These are phyloP conservation scores for Naganishia vishniacii DNA, from an alignment of 768 basidiomycete genomes.

Conservation along the genomic window DNA sequence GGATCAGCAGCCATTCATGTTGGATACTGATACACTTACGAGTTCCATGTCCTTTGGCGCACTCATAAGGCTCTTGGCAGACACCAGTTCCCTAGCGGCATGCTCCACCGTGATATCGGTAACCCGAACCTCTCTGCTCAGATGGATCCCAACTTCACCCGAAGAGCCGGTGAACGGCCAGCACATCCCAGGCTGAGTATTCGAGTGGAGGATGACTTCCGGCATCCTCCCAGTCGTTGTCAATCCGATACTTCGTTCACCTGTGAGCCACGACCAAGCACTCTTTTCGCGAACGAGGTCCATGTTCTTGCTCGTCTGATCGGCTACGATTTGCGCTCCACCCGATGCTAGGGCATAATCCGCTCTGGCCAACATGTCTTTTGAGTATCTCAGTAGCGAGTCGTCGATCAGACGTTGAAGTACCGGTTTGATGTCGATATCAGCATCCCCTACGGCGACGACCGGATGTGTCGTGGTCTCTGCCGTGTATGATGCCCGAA, in stretches of 20 bases:
- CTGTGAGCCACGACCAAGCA: slow-evolving; percentile 53
- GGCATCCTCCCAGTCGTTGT: slow-evolving; percentile 67
- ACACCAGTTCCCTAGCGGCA: slow-evolving; percentile 71
- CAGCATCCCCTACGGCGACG: slow-evolving; percentile 55
- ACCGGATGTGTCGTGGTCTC: background rate
- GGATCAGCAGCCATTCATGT: background rate
- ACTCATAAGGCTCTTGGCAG: slow-evolving; percentile 60
- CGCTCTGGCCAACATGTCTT: slow-evolving; percentile 71
- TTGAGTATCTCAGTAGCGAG: slow-evolving; percentile 63
- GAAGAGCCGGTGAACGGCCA: slow-evolving; percentile 80
- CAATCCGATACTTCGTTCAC: slow-evolving; percentile 51
- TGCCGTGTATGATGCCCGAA: slow-evolving; percentile 50
- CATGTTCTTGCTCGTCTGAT: slow-evolving; percentile 73
- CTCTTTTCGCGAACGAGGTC: slow-evolving; percentile 53
- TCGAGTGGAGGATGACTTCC: slow-evolving; percentile 79
- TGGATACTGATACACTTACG: slow-evolving; percentile 31
- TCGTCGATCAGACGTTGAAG: slow-evolving; percentile 71
- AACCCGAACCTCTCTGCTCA: slow-evolving; percentile 61
- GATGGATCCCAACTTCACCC: slow-evolving; percentile 76
- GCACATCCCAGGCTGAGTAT: slow-evolving; percentile 74
- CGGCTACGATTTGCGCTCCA: slow-evolving; percentile 74
- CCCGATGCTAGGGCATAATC: slow-evolving; percentile 82
- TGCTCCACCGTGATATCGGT: slow-evolving; percentile 80
- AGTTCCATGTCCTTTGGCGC: slow-evolving; percentile 84
- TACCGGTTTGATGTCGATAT: slow-evolving; percentile 57